Evolutionary conservation across 495 filamentous ascomycete genomes (phyloP).

Genomic region (Aspergillus cavernicola): DNA sequence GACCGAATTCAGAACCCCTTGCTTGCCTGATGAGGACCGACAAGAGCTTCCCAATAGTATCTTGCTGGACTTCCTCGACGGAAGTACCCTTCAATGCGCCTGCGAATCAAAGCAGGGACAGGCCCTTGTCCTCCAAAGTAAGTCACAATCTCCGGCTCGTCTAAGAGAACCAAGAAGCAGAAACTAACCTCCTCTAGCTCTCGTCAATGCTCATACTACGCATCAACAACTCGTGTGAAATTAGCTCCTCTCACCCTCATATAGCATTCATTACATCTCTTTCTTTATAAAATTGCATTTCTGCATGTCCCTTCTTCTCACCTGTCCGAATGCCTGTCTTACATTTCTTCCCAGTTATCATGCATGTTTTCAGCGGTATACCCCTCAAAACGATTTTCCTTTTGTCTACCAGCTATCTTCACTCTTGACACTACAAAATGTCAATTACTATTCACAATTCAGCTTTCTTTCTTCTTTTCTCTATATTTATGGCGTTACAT

Average conservation of each 20-base stretch:
- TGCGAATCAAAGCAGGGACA: slow-evolving; percentile 78
- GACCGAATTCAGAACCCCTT: slow-evolving; percentile 72
- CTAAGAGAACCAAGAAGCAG: background rate
- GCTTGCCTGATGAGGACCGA: slow-evolving; percentile 78
- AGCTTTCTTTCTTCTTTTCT: slow-evolving; percentile 3
- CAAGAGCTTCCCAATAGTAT: slow-evolving; percentile 88
- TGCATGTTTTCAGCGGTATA: slow-evolving; percentile 30
- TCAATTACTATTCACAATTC: slow-evolving; percentile 4
- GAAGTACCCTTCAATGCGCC: slow-evolving; percentile 80
- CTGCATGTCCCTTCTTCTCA: slow-evolving; percentile 1
- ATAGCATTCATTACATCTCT: slow-evolving; percentile 11
- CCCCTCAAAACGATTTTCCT: slow-evolving; percentile 22
- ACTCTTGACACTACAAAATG: slow-evolving; percentile 2
- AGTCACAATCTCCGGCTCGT: slow-evolving; percentile 25
- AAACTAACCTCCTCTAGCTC: slow-evolving; percentile 17
- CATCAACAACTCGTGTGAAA: slow-evolving; percentile 11
- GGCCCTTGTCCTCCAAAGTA: slow-evolving; percentile 61
- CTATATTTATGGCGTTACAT: too few relatives aligned
- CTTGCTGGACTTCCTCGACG: slow-evolving; percentile 76
- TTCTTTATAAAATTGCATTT: slow-evolving; percentile 8
- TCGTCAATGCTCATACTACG: slow-evolving; percentile 18
- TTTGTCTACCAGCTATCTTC: slow-evolving; percentile 21
- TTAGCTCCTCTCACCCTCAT: slow-evolving; percentile 5
- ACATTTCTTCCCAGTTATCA: slow-evolving; percentile 7
- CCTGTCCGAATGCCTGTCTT: background rate